These are phyloP conservation scores for Saccharomycopsis javanensis DNA, from an alignment of 805 yeast species.

Conservation along the genomic window DNA sequence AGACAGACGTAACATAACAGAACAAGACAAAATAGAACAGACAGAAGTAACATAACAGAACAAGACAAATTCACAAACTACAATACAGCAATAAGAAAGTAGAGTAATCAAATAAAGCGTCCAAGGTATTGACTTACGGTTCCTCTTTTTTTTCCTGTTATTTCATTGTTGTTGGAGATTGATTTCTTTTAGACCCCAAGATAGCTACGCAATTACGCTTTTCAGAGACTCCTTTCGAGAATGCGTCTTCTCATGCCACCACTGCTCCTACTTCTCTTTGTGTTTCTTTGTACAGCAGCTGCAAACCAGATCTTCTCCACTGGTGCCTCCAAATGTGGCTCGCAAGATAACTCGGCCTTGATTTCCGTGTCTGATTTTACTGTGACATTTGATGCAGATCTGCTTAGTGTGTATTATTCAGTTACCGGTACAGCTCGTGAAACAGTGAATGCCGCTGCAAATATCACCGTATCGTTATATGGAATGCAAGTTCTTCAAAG, in stretches of 20 bases:
- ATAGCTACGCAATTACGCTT: too few species aligned
- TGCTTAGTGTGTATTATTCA: constrained; percentile 10
- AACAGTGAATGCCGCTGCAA: constrained; percentile 17
- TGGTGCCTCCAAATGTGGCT: background rate
- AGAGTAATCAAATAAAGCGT: too few species aligned
- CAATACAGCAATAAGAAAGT: too few species aligned
- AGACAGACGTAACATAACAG: too few species aligned
- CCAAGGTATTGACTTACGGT: too few species aligned
- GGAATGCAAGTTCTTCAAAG: constrained; percentile 23
- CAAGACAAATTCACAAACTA: too few species aligned
- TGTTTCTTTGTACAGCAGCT: background rate
- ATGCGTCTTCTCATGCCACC: background rate
- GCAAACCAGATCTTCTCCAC: background rate
- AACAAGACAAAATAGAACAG: too few species aligned
- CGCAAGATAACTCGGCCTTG: background rate
- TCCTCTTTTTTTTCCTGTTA: too few species aligned
- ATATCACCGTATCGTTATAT: constrained; percentile 22
- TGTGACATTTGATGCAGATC: background rate
- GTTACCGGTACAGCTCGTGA: constrained; percentile 15
- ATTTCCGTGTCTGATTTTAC: background rate
- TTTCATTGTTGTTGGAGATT: too few species aligned
- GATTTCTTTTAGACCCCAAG: too few species aligned
- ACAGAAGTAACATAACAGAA: too few species aligned
- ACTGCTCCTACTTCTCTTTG: background rate
- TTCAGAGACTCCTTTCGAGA: too few species aligned